phyloP scores from a whole-genome alignment of 139 green algal genomes.

The Micractinium conductrix region DNA sequence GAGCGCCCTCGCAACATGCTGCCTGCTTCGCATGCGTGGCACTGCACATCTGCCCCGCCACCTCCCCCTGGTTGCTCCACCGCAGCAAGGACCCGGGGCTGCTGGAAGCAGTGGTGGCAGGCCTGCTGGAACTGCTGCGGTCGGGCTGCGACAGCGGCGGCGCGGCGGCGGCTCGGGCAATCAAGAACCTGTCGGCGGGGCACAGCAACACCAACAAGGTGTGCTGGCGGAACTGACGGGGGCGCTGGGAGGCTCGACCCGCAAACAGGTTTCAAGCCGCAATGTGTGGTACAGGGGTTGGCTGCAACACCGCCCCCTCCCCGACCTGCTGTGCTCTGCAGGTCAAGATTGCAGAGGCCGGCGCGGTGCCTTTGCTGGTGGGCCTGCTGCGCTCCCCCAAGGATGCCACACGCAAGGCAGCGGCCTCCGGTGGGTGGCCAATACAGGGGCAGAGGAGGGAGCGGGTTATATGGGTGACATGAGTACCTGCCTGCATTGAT shows the following conservation, averaged over 20 bases:
- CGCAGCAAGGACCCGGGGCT: neutral
- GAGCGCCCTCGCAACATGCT: too few species aligned
- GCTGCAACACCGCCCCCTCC: too few species aligned
- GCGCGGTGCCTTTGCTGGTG: constrained; percentile 30
- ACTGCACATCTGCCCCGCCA: neutral
- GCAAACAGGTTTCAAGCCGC: neutral
- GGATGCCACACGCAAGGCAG: constrained; percentile 27
- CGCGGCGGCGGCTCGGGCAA: constrained; percentile 21
- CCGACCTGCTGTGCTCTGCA: neutral
- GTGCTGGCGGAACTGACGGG: too few species aligned
- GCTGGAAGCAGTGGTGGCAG: neutral
- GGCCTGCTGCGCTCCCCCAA: constrained; percentile 27
- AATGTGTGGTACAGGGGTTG: neutral
- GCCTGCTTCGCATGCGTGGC: neutral
- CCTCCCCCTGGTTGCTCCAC: neutral
- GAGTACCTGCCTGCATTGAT: too few species aligned
- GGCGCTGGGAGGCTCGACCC: too few species aligned
- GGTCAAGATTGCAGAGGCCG: constrained; percentile 17
- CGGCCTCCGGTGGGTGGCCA: neutral
- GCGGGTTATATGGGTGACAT: too few species aligned
- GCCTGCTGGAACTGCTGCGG: constrained; percentile 16
- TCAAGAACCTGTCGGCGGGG: constrained; percentile 31
- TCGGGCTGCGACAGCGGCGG: neutral
- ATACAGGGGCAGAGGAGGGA: too few species aligned
- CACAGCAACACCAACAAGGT: constrained; percentile 35